These are phyloP conservation scores for Hyaloperonospora brassicae DNA, from an alignment of 352 stramenopile species.

Conservation along the genomic window DNA sequence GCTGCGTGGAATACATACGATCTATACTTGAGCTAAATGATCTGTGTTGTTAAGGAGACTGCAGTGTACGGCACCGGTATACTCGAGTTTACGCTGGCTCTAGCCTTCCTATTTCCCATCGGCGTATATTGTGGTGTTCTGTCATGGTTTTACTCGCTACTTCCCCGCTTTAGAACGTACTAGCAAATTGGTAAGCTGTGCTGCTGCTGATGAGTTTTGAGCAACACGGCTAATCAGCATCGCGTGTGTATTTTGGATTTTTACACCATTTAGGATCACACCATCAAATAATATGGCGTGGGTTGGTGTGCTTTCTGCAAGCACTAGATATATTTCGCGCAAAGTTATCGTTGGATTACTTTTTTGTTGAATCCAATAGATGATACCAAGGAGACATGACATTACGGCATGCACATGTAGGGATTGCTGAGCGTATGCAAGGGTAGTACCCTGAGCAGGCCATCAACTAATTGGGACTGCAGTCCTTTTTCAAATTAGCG, in stretches of 20 bases:
- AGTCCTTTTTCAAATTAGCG: too few relatives aligned
- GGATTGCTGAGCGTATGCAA: too few relatives aligned
- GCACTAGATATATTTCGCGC: slow-evolving; percentile 68
- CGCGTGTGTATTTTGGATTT: neutral
- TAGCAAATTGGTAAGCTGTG: slow-evolving; percentile 50
- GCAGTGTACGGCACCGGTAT: slow-evolving; percentile 74
- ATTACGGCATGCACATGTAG: too few relatives aligned
- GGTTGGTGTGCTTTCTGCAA: slow-evolving; percentile 77
- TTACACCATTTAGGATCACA: slow-evolving; percentile 77
- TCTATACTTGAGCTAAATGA: too few relatives aligned
- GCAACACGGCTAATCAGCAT: slow-evolving; percentile 4
- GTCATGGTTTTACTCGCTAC: slow-evolving; percentile 85
- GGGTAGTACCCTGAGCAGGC: too few relatives aligned
- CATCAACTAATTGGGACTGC: too few relatives aligned
- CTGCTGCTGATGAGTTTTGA: neutral
- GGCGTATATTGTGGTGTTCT: slow-evolving; percentile 81
- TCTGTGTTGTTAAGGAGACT: too few relatives aligned
- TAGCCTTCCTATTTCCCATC: slow-evolving; percentile 77
- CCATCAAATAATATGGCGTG: slow-evolving; percentile 76
- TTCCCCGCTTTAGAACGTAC: slow-evolving; percentile 85
- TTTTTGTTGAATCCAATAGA: slow-evolving; percentile 45
- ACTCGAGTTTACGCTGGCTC: slow-evolving; percentile 78
- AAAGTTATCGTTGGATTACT: slow-evolving; percentile 84
- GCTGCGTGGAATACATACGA: too few relatives aligned
- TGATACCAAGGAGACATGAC: too few relatives aligned